Evolutionary conservation across 208 protist species (phyloP).

Genomic region (Wallacemonas collosoma): DNA sequence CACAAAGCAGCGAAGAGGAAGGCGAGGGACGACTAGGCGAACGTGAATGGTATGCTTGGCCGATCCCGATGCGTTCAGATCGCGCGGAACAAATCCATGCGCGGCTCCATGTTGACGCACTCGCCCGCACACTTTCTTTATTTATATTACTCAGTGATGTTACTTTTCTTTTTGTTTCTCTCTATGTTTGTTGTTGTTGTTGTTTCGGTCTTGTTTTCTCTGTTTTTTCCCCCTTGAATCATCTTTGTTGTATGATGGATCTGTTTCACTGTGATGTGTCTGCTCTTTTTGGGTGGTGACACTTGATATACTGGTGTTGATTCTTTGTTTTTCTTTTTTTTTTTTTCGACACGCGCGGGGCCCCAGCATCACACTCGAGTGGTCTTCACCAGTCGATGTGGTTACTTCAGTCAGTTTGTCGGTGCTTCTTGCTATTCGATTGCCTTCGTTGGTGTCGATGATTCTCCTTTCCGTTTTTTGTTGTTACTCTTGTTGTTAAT

Average conservation of each 20-base stretch:
- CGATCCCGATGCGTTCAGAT: neutral
- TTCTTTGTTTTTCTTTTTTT: conserved; percentile 10
- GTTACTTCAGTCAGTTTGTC: no score
- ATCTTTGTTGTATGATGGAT: neutral
- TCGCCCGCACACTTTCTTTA: neutral
- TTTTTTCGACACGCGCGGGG: neutral
- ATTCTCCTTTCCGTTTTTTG: neutral
- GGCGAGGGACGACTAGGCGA: no score
- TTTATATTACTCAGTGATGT: conserved; percentile 4
- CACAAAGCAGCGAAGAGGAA: no score
- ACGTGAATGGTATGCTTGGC: no score
- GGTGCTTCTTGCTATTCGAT: no score
- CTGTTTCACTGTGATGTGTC: neutral
- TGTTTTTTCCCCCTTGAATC: conserved; percentile 7
- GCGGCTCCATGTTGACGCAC: neutral
- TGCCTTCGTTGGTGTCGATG: no score
- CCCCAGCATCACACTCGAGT: no score
- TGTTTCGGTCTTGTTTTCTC: conserved; percentile 14
- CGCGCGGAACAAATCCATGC: neutral
- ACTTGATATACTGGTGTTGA: no score
- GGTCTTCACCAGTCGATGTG: no score
- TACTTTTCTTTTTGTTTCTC: conserved; percentile 15
- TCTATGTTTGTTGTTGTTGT: conserved; percentile 1
- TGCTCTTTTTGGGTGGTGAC: neutral
- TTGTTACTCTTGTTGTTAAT: neutral